Evolutionary conservation across 1,284 basidiomycete genomes (phyloP), one percentile per base, ranked within the genome.

Genomic region (Boletellus dicymbophilus): DNA sequence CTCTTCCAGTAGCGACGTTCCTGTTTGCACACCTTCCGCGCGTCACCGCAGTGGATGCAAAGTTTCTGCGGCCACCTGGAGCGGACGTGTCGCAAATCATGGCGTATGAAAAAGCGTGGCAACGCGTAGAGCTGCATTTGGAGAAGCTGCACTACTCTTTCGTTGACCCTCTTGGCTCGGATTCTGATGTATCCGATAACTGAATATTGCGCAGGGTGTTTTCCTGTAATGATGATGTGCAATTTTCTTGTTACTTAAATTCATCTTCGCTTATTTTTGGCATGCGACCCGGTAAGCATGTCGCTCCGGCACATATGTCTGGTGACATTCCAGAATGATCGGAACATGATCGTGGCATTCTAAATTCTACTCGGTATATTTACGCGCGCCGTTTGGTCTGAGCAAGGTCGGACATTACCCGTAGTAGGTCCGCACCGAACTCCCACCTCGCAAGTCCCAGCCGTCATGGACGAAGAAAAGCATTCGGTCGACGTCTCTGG

Each of bases 401-500:
- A n/a, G n/a, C n/a, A n/a, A n/a, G n/a, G n/a, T n/a, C n/a, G n/a
- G n/a, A n/a, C n/a, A n/a, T n/a, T n/a, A n/a, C n/a, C n/a, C n/a
- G n/a, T n/a, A n/a, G n/a, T n/a, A n/a, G n/a, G n/a, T n/a, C n/a
- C n/a, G n/a, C n/a, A n/a, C n/a, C n/a, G n/a, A n/a, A n/a, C n/a
- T 33, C 7, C n/a, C 31, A 33, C 31, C 31, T n/a, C 31, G 15
- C 15, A n/a, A 39, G 27, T 15, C 9, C 13, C 23, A 9, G 2
- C 12, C 21, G 26, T 16, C 39, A 64, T 62, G 63, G 60, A 67
- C 10, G 52, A 53, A 37, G 61, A 63, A 33, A 65, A 59, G 18
- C 6, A 18, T n/a, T 37, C 37, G 4, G 6, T 44, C 2, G 51
- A 25, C 15, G n/a, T 8, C 25, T 23, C 55, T 21, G 31, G 4